Conservation (phyloP, 176 grass and related monocot species). For the Hsuehochloa calcarea region DNA sequence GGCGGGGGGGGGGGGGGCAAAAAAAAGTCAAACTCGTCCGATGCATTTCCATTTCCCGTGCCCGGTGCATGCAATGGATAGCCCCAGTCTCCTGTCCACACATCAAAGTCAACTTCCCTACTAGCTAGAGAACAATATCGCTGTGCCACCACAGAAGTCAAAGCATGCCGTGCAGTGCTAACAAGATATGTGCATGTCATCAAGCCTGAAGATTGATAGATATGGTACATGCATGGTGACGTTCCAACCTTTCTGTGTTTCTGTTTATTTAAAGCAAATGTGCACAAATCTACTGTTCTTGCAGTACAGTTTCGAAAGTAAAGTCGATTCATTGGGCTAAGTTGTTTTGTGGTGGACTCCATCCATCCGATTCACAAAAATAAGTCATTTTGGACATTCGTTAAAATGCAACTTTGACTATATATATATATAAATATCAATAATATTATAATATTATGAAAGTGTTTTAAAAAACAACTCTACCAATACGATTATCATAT, state of each 20-base stretch:
- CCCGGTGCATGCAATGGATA: neutral
- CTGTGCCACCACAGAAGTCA: slow-evolving; percentile 16
- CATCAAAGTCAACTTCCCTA: neutral
- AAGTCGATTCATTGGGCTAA: neutral
- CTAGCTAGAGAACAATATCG: slow-evolving; percentile 1
- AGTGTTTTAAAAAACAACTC: no score
- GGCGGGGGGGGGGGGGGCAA: fast-evolving
- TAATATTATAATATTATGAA: no score
- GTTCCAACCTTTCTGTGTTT: neutral
- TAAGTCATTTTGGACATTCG: no score
- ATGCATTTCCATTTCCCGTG: neutral
- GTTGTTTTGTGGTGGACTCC: neutral
- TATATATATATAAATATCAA: no score
- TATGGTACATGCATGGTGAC: neutral
- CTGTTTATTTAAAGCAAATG: neutral
- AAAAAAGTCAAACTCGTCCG: fast-evolving
- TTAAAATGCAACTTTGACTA: no score
- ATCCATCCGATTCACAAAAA: no score
- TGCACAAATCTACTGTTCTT: neutral
- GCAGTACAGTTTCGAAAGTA: no score
- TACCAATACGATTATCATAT: no score
- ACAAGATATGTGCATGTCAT: neutral
- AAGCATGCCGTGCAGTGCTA: neutral
- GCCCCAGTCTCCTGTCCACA: neutral
- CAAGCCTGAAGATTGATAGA: neutral